A percentile compares a stretch with the other conserved stretches of the same genome.
These are phyloP conservation scores for Solanum chacoense DNA, from an alignment of 305 asterid species.

Conservation along the genomic window DNA sequence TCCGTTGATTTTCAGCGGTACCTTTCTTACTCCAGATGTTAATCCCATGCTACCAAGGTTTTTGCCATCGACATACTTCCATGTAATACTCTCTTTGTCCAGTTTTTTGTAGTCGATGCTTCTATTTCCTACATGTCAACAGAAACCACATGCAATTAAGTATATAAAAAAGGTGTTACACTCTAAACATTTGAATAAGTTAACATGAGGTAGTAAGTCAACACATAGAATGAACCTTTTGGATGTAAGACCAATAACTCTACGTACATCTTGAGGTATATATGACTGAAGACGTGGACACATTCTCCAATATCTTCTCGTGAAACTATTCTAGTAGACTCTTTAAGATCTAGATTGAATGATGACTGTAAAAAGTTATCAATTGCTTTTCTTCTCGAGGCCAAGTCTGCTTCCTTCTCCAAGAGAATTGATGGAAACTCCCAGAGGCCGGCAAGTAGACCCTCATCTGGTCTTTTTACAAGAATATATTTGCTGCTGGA, in stretches of 20 bases:
- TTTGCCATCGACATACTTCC: constrained; percentile 63
- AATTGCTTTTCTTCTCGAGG: constrained; percentile 49
- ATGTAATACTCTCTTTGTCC: constrained; percentile 21
- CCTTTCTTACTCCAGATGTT: constrained; percentile 97
- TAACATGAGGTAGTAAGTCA: neutral
- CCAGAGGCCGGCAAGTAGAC: constrained; percentile 98
- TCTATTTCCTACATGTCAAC: constrained; percentile 38
- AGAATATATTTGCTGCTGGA: constrained; percentile 53
- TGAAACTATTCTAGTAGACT: constrained; percentile 40
- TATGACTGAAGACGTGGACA: constrained; percentile 74
- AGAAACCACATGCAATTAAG: constrained; percentile 16
- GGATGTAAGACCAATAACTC: constrained; percentile 57
- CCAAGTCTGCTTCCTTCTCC: constrained; percentile 55
- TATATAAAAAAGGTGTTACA: neutral
- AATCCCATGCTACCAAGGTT: constrained; percentile 73
- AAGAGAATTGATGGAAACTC: constrained; percentile 88
- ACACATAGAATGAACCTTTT: constrained; percentile 28
- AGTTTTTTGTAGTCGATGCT: constrained; percentile 20
- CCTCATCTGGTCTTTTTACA: constrained; percentile 80
- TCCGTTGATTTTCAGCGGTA: constrained; percentile 11
- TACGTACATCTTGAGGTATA: constrained; percentile 83
- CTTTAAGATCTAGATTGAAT: constrained; percentile 40
- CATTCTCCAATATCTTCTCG: constrained; percentile 87
- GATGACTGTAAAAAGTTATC: constrained; percentile 55
- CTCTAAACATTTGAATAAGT: neutral